These are phyloP conservation scores for Populus nigra DNA, from an alignment of 345 rosid species.

Conservation along the genomic window DNA sequence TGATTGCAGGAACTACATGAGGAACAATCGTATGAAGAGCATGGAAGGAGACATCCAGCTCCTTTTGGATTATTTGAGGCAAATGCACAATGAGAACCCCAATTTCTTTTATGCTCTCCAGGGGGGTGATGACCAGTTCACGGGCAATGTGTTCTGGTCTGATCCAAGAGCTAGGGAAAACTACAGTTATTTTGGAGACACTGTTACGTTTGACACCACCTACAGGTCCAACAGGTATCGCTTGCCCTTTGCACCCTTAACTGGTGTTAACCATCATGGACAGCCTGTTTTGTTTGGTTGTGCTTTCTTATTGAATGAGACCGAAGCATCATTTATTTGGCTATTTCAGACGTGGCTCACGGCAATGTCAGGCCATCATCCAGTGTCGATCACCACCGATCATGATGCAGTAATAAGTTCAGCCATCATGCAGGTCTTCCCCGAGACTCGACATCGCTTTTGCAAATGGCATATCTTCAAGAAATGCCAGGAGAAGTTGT, in stretches of 20 bases:
- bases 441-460: constrained; percentile 54
- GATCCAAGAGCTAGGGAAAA: constrained; percentile 54
- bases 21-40: constrained; percentile 47
- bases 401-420: constrained; percentile 53
- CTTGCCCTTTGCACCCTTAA: constrained; percentile 68
- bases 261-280: constrained; percentile 72
- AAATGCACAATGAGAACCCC: constrained; percentile 59
- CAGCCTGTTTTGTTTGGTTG: constrained; percentile 74
- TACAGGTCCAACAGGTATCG: constrained; percentile 39
- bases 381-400: constrained; percentile 68
- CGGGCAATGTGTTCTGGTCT: constrained; percentile 67
- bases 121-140: constrained; percentile 31
- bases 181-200: constrained; percentile 61
- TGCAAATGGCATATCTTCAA: constrained; percentile 49
- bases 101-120: constrained; percentile 63
- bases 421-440: constrained; percentile 59
- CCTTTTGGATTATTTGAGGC: constrained; percentile 50
- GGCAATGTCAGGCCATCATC: constrained; percentile 59
- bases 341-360: constrained; percentile 73
- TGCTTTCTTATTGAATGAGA: constrained; percentile 58
- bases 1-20: constrained; percentile 52
- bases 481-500: constrained; percentile 63
- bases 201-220: constrained; percentile 52
- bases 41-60: constrained; percentile 42
- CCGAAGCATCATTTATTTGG: constrained; percentile 64